Evolutionary conservation across 495 filamentous ascomycete species (phyloP).

Genomic region (Trichocladium antarcticum): DNA sequence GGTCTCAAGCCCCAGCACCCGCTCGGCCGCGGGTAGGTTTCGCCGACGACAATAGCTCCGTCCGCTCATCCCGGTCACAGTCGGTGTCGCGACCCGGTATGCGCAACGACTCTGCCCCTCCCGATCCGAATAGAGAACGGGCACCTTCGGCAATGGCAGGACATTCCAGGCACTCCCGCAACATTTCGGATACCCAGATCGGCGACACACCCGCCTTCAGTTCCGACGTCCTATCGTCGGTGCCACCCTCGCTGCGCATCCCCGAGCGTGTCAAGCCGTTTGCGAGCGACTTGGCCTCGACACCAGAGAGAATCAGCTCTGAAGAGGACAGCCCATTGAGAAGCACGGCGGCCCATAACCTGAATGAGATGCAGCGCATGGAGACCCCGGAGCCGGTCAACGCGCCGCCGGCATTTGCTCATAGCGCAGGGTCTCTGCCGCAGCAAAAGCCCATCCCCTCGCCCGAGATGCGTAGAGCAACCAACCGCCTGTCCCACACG

Average conservation of each 20-base stretch:
- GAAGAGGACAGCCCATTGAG: conserved; percentile 39
- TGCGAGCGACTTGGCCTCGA: conserved; percentile 32
- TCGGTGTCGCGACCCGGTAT: conserved; percentile 34
- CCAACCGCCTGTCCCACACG: conserved; percentile 66
- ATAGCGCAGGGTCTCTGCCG: conserved; percentile 40
- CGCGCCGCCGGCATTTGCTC: conserved; percentile 64
- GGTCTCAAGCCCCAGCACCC: conserved; percentile 26
- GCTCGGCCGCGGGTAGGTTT: conserved; percentile 47
- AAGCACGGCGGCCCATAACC: conserved; percentile 27
- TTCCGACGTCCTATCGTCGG: conserved; percentile 13
- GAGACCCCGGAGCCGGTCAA: conserved; percentile 62
- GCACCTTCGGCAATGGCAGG: conserved; percentile 40
- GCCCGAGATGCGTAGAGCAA: conserved; percentile 64
- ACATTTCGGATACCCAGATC: conserved; percentile 30
- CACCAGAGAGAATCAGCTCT: conserved; percentile 47
- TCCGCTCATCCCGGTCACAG: conserved; percentile 46
- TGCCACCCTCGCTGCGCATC: conserved; percentile 15
- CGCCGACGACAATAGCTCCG: conserved; percentile 48
- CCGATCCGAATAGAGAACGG: conserved; percentile 26
- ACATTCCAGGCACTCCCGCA: conserved; percentile 27
- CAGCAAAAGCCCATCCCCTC: conserved; percentile 55
- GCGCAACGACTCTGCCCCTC: conserved; percentile 37
- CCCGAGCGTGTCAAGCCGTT: conserved; percentile 25
- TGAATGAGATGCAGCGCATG: conserved; percentile 44
- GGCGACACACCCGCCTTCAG: conserved; percentile 4